These are phyloP conservation scores for Nitzschia sp. DNA, from an alignment of 108 stramenopile species.

Conservation along the genomic window DNA sequence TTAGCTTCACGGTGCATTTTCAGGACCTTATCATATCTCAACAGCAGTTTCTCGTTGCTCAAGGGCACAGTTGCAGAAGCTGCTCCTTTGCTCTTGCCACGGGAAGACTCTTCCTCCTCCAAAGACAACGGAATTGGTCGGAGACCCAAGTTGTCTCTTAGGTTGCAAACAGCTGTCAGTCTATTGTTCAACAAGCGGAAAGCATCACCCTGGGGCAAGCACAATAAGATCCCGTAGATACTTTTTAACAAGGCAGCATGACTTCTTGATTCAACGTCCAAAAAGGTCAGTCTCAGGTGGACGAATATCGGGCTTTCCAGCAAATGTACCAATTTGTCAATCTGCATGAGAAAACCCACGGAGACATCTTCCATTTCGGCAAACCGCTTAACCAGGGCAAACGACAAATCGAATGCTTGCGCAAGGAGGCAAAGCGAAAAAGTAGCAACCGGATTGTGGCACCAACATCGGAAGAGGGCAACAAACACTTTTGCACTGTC, in stretches of 20 bases:
- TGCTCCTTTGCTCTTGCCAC: not conserved
- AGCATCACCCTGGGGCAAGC: slow-evolving; percentile 92
- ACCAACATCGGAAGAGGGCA: slow-evolving; percentile 93
- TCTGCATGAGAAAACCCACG: slow-evolving; percentile 97
- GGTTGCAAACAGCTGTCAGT: slow-evolving; percentile 84
- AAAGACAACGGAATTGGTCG: slow-evolving; percentile 23
- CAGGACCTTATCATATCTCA: slow-evolving; percentile 52
- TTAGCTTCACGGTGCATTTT: slow-evolving; percentile 35
- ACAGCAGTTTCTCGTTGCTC: slow-evolving; percentile 36
- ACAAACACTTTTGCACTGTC: slow-evolving; percentile 73
- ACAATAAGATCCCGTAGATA: slow-evolving; percentile 93
- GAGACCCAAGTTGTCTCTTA: slow-evolving; percentile 84
- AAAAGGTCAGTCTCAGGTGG: slow-evolving; percentile 91
- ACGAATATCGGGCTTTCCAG: slow-evolving; percentile 97
- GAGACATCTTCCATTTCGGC: slow-evolving; percentile 90
- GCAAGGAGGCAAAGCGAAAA: slow-evolving; percentile 95
- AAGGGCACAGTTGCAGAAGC: slow-evolving; percentile 8
- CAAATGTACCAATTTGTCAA: slow-evolving; percentile 96
- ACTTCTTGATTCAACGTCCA: slow-evolving; percentile 86
- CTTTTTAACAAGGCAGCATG: slow-evolving; percentile 90
- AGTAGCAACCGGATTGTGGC: slow-evolving; percentile 95
- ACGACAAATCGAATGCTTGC: slow-evolving; percentile 92
- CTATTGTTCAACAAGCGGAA: slow-evolving; percentile 85
- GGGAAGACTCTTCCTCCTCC: slow-evolving; percentile 7
- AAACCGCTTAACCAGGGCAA: slow-evolving; percentile 86